These are phyloP conservation scores for Leishmania amazonensis DNA, from an alignment of 208 protist genomes.

Conservation along the genomic window DNA sequence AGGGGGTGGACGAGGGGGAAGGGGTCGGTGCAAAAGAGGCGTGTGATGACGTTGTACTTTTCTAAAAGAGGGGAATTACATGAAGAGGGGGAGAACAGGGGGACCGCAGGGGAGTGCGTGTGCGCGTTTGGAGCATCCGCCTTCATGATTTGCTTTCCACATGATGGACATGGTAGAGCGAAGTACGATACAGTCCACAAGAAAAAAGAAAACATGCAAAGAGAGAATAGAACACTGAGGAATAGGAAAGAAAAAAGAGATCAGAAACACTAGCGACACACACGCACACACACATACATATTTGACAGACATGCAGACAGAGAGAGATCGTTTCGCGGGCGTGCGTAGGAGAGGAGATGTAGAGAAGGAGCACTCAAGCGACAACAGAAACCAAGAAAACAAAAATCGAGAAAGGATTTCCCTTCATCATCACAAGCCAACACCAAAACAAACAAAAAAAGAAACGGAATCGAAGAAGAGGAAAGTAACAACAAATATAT, in stretches of 20 bases:
- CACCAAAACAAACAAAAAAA: slow-evolving; percentile 14
- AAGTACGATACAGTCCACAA: not conserved
- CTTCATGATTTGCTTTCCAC: not conserved
- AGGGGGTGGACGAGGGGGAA: not conserved
- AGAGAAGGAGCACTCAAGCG: not conserved
- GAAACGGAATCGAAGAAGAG: not conserved
- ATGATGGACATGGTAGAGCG: not conserved
- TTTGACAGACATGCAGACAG: not conserved
- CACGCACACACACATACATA: not conserved
- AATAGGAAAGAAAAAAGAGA: not conserved
- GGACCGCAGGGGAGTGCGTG: not conserved
- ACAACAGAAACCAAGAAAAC: not conserved
- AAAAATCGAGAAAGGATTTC: not conserved
- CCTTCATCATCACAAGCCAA: not conserved
- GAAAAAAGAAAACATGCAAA: not conserved
- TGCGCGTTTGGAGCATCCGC: not conserved
- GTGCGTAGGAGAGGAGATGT: not conserved
- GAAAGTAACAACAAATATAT: not conserved
- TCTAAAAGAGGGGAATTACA: slow-evolving; percentile 1
- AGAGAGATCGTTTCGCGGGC: not conserved
- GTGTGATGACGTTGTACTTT: not conserved
- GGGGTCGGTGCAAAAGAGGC: not conserved
- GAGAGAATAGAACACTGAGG: not conserved
- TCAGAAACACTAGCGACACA: not conserved
- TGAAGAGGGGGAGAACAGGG: no score